Base-by-base conservation (phyloP, 768 basidiomycete genomes). In the Lactarius hengduanensis region DNA sequence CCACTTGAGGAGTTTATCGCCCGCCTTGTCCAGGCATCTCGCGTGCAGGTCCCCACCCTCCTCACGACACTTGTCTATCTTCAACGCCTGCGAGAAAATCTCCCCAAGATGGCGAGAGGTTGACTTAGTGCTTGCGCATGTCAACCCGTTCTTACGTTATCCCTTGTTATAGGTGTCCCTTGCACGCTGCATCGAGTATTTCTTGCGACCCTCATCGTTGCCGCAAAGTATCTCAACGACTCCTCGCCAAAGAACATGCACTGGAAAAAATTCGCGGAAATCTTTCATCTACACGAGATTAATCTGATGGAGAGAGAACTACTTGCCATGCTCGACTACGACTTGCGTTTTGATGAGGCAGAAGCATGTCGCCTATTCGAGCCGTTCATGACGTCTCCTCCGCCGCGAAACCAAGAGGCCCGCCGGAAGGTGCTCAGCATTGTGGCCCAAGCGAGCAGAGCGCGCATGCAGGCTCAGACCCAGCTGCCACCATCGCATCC, bases 221-320 rank as follows among this genome's bases (percentile, higher is more conserved):
- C 96, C 28, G 90, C 94, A 69, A 99, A 99, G 79, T 98, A 98
- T 77, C 86, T 98, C 74, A 97, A 99, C 77, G 94, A 96, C 77
- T 90, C 91, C n/a, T 90, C 90, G 55, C 93, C 93, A 3, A 96
- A 95, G 83, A 99, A 98, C 80, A 83, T 84, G 75, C 92, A 97
- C 80, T 99, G 96, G 96, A 85, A 89, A 63, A 78, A 79, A 57
- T 92, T 94, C 75, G 89, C 88, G 20, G 79, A 80, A 53, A 79
- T 91, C 69, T 96, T 93, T 79, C 87, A 91, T 74, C 78, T 86
- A 59, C 77, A 80, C 13, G 91, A 93, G 79, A 87, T 98, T 76
- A 97, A 96, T 77, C 82, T 96, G 68, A 98, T 98, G 96, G 96
- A 99, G 80, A 91, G 88, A 78, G 94, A 99, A 78, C 85, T 99